Evolutionary conservation across 2,329 filamentous ascomycete genomes (phyloP).

Genomic region (Colletotrichum magnum): DNA sequence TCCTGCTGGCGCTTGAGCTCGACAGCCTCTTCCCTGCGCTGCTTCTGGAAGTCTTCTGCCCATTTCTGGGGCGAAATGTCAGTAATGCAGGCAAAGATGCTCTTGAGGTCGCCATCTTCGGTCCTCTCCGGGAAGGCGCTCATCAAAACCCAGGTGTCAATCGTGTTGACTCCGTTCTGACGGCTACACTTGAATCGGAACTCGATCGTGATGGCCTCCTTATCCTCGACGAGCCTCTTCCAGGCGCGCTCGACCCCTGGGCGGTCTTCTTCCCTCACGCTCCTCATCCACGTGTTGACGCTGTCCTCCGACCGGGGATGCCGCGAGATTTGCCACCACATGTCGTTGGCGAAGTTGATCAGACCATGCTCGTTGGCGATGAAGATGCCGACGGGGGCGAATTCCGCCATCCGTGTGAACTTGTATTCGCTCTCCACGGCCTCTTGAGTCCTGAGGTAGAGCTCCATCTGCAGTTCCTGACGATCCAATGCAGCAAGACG

Average conservation of each 20-base stretch:
- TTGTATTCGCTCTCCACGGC: constrained; percentile 79
- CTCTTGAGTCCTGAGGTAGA: constrained; percentile 75
- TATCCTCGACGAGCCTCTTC: constrained; percentile 72
- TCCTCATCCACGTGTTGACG: constrained; percentile 79
- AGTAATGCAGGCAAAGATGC: constrained; percentile 85
- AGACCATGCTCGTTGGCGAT: constrained; percentile 80
- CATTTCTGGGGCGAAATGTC: constrained; percentile 90
- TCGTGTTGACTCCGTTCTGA: constrained; percentile 69
- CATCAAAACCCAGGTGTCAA: constrained; percentile 84
- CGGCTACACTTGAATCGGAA: constrained; percentile 82
- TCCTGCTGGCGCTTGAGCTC: constrained; percentile 82
- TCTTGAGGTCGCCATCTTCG: constrained; percentile 74
- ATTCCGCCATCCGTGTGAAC: constrained; percentile 88
- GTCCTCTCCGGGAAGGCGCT: constrained; percentile 82
- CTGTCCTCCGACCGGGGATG: constrained; percentile 72
- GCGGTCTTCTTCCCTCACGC: constrained; percentile 77
- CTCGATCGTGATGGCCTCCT: constrained; percentile 76
- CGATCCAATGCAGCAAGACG: constrained; percentile 82
- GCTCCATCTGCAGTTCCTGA: constrained; percentile 82
- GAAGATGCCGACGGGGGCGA: constrained; percentile 87
- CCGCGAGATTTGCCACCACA: constrained; percentile 80
- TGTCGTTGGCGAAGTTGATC: constrained; percentile 87
- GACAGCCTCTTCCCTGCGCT: constrained; percentile 83
- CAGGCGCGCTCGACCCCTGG: constrained; percentile 72
- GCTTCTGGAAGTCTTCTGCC: constrained; percentile 84